Evolutionary conservation across 345 rosid species (phyloP).

Genomic region (Brassica nigra): DNA sequence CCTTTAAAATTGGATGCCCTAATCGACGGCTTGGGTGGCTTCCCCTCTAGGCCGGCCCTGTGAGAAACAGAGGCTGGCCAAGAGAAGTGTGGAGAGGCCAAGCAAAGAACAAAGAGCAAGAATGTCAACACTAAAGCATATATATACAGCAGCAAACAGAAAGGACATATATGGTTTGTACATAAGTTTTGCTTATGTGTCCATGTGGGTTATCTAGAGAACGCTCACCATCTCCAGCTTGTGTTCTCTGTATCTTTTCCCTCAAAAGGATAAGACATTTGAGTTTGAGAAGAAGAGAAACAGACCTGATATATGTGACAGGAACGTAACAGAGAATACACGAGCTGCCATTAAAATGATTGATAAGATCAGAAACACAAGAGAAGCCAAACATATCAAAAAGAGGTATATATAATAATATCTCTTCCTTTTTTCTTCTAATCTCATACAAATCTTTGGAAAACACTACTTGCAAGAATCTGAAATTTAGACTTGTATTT

Average conservation of each 20-base stretch:
- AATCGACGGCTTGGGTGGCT: no score
- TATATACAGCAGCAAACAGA: slow-evolving; percentile 58
- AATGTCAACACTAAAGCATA: slow-evolving; percentile 54
- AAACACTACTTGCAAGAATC: no score
- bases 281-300: slow-evolving; percentile 95
- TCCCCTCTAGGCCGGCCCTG: no score
- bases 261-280: slow-evolving; percentile 64
- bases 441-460: no score
- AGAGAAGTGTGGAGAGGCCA: no score
- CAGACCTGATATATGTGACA: slow-evolving; percentile 90
- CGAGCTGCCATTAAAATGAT: slow-evolving; percentile 78
- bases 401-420: slow-evolving; percentile 46
- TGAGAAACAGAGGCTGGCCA: no score
- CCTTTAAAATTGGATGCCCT: no score
- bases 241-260: slow-evolving; percentile 17
- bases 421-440: neutral
- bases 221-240: neutral
- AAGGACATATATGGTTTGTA: slow-evolving; percentile 57
- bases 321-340: slow-evolving; percentile 69
- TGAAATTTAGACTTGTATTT: no score
- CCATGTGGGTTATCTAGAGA: neutral
- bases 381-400: slow-evolving; percentile 55
- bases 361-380: slow-evolving; percentile 61
- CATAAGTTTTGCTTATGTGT: neutral
- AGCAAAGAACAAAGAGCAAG: no score